A percentile compares a stretch with the other conserved stretches of the same genome.
These are phyloP conservation scores for Hypoxylon subgilvum DNA, from an alignment of 495 filamentous ascomycete species.

Conservation along the genomic window DNA sequence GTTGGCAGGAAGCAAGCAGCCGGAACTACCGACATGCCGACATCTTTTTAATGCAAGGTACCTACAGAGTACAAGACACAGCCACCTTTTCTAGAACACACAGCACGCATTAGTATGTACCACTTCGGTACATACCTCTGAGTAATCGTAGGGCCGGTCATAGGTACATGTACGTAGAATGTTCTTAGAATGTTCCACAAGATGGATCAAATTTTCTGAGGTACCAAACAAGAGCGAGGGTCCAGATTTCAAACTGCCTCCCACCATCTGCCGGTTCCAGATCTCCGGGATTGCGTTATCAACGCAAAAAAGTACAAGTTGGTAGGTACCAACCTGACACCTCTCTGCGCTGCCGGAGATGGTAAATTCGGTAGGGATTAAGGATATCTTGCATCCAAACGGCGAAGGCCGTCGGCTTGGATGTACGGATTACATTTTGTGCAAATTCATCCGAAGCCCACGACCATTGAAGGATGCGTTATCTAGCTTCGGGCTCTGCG, in stretches of 20 bases:
- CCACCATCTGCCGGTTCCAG: conserved; percentile 28
- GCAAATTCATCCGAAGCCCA: conserved; percentile 7
- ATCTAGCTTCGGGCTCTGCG: conserved; percentile 28
- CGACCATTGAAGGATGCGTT: conserved; percentile 12
- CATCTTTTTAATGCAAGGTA: conserved; percentile 21
- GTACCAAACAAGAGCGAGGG: conserved; percentile 24
- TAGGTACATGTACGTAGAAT: too few relatives aligned
- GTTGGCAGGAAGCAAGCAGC: conserved; percentile 6
- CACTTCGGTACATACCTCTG: not conserved
- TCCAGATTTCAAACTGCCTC: conserved; percentile 16
- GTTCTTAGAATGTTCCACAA: conserved; percentile 30
- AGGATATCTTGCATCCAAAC: conserved; percentile 5
- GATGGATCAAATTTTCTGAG: not conserved
- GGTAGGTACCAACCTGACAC: too few relatives aligned
- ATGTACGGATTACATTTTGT: not conserved
- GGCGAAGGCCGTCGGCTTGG: conserved; percentile 17
- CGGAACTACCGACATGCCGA: conserved; percentile 18
- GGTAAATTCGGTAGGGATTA: not conserved
- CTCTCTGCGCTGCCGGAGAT: not conserved
- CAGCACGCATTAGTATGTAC: too few relatives aligned
- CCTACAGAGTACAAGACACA: conserved; percentile 15
- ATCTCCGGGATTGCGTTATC: conserved; percentile 20
- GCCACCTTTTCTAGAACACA: conserved; percentile 24
- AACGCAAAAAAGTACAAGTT: conserved; percentile 6
- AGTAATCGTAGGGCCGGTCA: conserved; percentile 5